Conservation (phyloP, 1,139 yeast genomes). For the Taphrina communis region DNA sequence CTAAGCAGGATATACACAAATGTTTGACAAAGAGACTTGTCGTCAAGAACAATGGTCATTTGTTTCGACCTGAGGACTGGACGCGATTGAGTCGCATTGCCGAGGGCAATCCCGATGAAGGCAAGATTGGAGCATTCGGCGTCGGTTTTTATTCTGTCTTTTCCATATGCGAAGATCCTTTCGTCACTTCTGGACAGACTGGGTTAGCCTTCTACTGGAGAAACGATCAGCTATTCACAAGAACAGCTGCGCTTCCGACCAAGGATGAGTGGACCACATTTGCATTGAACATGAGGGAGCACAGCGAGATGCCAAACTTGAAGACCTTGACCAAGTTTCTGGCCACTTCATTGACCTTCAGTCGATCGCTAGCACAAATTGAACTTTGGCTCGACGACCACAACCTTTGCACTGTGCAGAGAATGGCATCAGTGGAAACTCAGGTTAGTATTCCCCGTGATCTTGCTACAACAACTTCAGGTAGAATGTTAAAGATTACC, state of each 20-base stretch:
- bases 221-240: constrained; percentile 54
- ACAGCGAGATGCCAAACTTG: constrained; percentile 50
- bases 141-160: constrained; percentile 98
- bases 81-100: constrained; percentile 55
- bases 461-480: constrained; percentile 48
- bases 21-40: constrained; percentile 16
- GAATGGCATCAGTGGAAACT: constrained; percentile 48
- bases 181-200: constrained; percentile 54
- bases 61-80: constrained; percentile 55
- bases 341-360: constrained; percentile 53
- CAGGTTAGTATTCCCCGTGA: constrained; percentile 49
- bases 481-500: constrained; percentile 46
- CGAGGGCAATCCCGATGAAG: constrained; percentile 73
- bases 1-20: constrained; percentile 5
- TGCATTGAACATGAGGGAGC: constrained; percentile 52
- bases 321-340: constrained; percentile 53
- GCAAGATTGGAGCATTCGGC: constrained; percentile 99
- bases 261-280: constrained; percentile 53
- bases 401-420: constrained; percentile 49
- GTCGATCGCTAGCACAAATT: constrained; percentile 50
- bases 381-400: constrained; percentile 50
- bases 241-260: constrained; percentile 48
- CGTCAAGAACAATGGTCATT: constrained; percentile 51
- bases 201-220: constrained; percentile 52
- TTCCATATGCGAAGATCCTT: constrained; percentile 83